Percentiles rank a stretch among this genome's conserved stretches.
Evolutionary conservation across 345 rosid genomes (phyloP).

Genomic region (Eucalyptus sp.): DNA sequence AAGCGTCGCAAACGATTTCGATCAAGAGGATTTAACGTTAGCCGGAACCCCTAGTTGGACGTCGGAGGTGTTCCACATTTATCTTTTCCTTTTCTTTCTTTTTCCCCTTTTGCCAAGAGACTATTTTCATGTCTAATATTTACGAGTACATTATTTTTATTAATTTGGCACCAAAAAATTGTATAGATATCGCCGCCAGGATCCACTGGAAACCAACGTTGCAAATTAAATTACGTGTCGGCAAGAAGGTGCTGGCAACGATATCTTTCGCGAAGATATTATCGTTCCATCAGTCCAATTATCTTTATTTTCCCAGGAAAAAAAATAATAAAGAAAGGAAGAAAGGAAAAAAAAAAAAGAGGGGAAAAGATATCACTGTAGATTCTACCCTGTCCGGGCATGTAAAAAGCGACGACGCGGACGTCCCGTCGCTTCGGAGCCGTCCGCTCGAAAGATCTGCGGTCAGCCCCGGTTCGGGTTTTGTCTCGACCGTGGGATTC

Average conservation of each 20-base stretch:
- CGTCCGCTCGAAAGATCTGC: background rate
- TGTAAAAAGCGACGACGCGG: background rate
- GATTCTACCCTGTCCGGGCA: background rate
- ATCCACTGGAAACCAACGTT: background rate
- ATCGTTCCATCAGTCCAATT: background rate
- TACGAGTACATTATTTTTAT: background rate
- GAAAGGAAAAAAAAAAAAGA: no score
- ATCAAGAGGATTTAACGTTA: no score
- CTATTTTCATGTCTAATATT: background rate
- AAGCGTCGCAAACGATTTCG: no score
- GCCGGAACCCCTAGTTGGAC: no score
- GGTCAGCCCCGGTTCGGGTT: background rate
- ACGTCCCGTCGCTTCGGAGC: background rate
- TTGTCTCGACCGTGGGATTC: background rate
- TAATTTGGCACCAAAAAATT: background rate
- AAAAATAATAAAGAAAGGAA: background rate
- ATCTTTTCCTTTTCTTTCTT: no score
- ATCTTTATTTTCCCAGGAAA: background rate
- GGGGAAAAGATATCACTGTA: background rate
- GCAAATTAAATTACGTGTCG: background rate
- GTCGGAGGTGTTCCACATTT: background rate
- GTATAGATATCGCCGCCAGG: background rate
- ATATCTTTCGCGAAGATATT: background rate
- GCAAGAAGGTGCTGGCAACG: background rate
- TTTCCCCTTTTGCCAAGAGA: no score